These are phyloP conservation scores for Elsinoe perseae DNA, from an alignment of 2,329 filamentous ascomycete genomes.

Conservation along the genomic window DNA sequence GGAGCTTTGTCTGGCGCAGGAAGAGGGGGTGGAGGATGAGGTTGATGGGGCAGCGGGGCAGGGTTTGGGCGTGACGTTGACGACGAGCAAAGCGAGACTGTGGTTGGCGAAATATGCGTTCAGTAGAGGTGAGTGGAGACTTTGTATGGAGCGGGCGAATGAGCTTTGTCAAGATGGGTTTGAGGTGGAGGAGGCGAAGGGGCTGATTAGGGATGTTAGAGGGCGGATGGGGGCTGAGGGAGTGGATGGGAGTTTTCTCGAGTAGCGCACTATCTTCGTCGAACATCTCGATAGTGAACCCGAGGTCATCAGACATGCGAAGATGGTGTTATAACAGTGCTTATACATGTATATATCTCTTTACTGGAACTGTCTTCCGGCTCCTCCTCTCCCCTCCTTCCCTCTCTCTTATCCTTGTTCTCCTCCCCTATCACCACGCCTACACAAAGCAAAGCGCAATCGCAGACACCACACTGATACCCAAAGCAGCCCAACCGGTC, in stretches of 20 bases:
- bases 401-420: neutral
- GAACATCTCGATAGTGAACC: no score
- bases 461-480: conserved; percentile 45
- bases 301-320: no score
- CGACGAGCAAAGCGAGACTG: conserved; percentile 84
- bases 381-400: neutral
- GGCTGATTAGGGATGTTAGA: conserved; percentile 77
- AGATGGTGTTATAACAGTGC: no score
- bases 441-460: conserved; percentile 38
- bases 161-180: conserved; percentile 94
- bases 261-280: neutral
- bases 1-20: conserved; percentile 90
- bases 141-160: conserved; percentile 72
- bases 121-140: conserved; percentile 62
- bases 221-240: conserved; percentile 54
- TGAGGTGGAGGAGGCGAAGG: conserved; percentile 95
- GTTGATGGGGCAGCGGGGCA: conserved; percentile 24
- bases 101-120: conserved; percentile 86
- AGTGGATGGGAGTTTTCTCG: neutral
- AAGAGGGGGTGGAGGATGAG: conserved; percentile 57
- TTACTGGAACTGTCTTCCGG: neutral
- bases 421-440: neutral
- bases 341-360: neutral
- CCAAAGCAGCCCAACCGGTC: conserved; percentile 58
- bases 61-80: conserved; percentile 78